Percentiles rank a stretch among this genome's conserved stretches.
Evolutionary conservation across 2,329 filamentous ascomycete genomes (phyloP).

Genomic region (Fusarium transvaalense): DNA sequence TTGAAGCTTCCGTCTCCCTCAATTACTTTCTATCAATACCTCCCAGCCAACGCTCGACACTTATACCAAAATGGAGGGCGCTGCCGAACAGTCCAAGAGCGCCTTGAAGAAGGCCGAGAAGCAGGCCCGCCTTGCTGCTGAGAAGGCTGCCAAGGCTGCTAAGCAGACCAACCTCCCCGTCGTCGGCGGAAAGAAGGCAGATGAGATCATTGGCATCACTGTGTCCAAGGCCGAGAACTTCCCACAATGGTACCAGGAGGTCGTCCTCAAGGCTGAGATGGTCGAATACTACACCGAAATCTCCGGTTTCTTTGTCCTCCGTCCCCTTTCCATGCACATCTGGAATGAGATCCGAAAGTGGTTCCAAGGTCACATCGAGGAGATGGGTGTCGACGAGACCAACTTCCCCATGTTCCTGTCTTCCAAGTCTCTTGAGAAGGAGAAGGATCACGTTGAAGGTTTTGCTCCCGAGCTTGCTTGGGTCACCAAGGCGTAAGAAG

Average conservation of each 20-base stretch:
- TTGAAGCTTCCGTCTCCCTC: constrained; percentile 11
- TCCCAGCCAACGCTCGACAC: constrained; percentile 23
- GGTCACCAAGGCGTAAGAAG: constrained; percentile 82
- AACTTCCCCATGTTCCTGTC: constrained; percentile 98
- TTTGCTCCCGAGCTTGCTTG: constrained; percentile 94
- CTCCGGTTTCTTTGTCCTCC: constrained; percentile 96
- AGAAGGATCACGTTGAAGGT: constrained; percentile 98
- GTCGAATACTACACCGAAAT: constrained; percentile 96
- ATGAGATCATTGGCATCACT: constrained; percentile 88
- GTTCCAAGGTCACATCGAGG: constrained; percentile 83
- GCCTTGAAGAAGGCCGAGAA: constrained; percentile 76
- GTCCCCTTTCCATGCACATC: constrained; percentile 75
- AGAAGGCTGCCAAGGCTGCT: constrained; percentile 72
- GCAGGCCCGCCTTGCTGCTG: constrained; percentile 70
- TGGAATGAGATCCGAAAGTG: constrained; percentile 75
- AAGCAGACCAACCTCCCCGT: constrained; percentile 65
- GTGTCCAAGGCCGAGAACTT: constrained; percentile 88
- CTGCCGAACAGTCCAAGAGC: constrained; percentile 66
- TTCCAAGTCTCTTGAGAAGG: constrained; percentile 84
- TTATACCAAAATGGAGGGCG: constrained; percentile 51
- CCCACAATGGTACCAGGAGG: constrained; percentile 96
- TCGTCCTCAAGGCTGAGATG: constrained; percentile 96
- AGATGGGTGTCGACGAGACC: constrained; percentile 91
- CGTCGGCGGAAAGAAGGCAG: constrained; percentile 70
- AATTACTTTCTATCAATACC: constrained; percentile 5